Conservation (phyloP, 305 asterid species). For the Plantago coronopus region DNA sequence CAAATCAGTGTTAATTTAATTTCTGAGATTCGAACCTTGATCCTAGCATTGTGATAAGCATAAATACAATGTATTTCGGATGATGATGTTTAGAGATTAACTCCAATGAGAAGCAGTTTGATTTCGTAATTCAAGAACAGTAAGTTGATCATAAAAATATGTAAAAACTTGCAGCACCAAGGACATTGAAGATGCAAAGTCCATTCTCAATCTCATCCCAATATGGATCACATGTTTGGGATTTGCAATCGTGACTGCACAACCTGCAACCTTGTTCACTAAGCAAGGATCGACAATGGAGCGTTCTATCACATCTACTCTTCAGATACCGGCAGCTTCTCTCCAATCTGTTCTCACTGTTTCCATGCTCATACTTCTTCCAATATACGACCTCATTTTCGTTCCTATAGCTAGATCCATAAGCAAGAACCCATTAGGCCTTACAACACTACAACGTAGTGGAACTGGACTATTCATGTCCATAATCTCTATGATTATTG, state of each 20-base stretch:
- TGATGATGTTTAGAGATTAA: too few relatives aligned
- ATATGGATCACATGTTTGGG: constrained; percentile 32
- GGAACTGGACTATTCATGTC: constrained; percentile 31
- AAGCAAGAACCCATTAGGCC: constrained; percentile 29
- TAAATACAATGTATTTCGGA: too few relatives aligned
- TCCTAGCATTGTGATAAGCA: too few relatives aligned
- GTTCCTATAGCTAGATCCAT: constrained; percentile 28
- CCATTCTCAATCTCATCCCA: constrained; percentile 30
- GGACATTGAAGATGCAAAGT: constrained; percentile 28
- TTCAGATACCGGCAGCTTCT: constrained; percentile 38
- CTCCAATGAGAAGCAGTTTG: too few relatives aligned
- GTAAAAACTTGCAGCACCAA: constrained; percentile 2
- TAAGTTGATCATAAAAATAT: constrained; percentile 3
- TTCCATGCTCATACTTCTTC: constrained; percentile 22
- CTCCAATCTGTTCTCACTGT: constrained; percentile 21
- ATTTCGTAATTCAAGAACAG: too few relatives aligned
- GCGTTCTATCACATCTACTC: constrained; percentile 24
- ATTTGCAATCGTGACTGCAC: constrained; percentile 22
- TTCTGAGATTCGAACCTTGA: too few relatives aligned
- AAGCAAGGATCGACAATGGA: constrained; percentile 53
- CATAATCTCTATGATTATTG: constrained; percentile 20
- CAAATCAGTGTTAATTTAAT: neutral
- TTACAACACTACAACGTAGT: constrained; percentile 33
- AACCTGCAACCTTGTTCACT: constrained; percentile 36
- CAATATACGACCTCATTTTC: constrained; percentile 31